Evolutionary conservation across 129 eudicot genomes (phyloP).

Genomic region (Centella asiatica): DNA sequence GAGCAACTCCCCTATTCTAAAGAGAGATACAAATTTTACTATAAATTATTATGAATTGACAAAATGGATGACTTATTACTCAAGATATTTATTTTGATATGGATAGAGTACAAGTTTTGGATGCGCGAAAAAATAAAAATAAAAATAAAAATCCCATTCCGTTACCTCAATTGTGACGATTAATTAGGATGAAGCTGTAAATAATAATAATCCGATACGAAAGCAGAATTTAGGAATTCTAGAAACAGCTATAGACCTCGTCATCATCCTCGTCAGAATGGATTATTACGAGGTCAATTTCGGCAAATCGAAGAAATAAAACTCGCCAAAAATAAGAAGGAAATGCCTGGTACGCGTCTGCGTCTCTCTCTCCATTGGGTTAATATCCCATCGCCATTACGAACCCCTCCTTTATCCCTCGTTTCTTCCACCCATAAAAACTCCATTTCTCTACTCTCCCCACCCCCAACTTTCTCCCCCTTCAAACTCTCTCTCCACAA

Average conservation of each 20-base stretch:
- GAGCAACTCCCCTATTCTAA: no score
- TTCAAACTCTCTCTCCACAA: background rate
- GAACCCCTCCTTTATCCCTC: background rate
- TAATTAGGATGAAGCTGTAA: no score
- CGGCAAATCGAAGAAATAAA: background rate
- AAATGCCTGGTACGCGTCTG: slow-evolving; percentile 8
- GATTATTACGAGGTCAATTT: background rate
- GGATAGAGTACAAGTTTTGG: no score
- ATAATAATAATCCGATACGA: no score
- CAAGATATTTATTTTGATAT: no score
- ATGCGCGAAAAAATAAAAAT: no score
- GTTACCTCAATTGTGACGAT: no score
- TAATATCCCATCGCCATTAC: slow-evolving; percentile 8
- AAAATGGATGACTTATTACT: no score
- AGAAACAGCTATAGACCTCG: background rate
- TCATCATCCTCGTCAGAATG: background rate
- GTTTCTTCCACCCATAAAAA: background rate
- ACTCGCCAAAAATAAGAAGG: background rate
- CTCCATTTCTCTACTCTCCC: background rate
- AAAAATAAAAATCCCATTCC: no score
- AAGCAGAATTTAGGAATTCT: background rate
- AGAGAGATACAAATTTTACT: no score
- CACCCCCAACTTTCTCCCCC: background rate
- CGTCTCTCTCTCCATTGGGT: no score
- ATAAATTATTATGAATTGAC: no score